Evolutionary conservation across 148 eudicot genomes (phyloP), one percentile per base, ranked within the genome.

Genomic region (Simmondsia chinensis): DNA sequence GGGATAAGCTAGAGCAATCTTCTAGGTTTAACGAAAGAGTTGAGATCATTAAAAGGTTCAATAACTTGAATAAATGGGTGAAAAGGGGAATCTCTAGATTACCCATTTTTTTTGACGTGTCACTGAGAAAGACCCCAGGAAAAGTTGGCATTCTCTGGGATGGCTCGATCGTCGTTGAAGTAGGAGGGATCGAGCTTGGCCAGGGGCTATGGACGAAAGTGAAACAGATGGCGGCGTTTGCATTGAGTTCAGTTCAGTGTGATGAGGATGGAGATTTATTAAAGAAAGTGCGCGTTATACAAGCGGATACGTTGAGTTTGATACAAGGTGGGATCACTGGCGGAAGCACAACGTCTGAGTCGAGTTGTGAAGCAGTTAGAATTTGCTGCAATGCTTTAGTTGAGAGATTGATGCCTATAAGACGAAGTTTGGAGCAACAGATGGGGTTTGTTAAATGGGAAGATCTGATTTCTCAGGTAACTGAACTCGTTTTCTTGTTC

Each of bases 171-270:
- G 89, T 74, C 41, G 96, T 88, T 15, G 96, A 88, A 71, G 82
- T 83, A 38, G 96, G 96, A 52, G 96, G 96, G 48, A 83, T 88
- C 42, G 94, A 87, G 53, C 40, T 83, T 33, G 96, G 96, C 9
- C 97, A 91, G 61, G 97, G 97, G 59, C 65, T 91, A 1, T 79
- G 85, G 88, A 85, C 95, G 2, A 91, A 85, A 72, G 97, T 91
- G 8, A 85, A 72, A 59, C 96, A 88, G 51, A 81, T 80, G 79
- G 39, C 83, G 2, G 91, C 94, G 4, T 88, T 56, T 66, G 75
- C 66, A 61, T 81, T 88, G 17, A 32, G 86, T 60, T 47, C 40
- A 25, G 49, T 83, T 25, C 44, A 58, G 35, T 72, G 96, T 64
- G 62, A 65, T 60, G 80, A 83, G 39, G 63, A 49, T 46, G 77